Evolutionary conservation across 176 grass and related monocot genomes (phyloP).

Genomic region (Carex pumila): DNA sequence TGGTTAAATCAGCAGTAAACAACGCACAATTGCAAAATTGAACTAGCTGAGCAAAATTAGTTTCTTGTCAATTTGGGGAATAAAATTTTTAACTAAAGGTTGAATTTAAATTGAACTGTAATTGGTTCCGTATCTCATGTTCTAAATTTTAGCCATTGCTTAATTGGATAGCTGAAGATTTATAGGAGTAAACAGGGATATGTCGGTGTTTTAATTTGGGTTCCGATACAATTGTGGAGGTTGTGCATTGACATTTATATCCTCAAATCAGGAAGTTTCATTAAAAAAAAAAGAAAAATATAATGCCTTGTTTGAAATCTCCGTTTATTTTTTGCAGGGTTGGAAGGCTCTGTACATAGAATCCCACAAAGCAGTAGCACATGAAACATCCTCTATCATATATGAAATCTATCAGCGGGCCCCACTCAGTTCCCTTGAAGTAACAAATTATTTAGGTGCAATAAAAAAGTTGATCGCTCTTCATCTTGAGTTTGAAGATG

Average conservation of each 20-base stretch:
- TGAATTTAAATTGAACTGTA: background rate
- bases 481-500: constrained; percentile 10
- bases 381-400: background rate
- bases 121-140: background rate
- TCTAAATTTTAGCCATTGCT: background rate
- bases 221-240: background rate
- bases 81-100: background rate
- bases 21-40: background rate
- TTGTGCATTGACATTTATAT: background rate
- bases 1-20: background rate
- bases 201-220: background rate
- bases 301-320: background rate
- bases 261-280: background rate
- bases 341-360: constrained; percentile 4
- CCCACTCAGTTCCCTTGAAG: constrained; percentile 5
- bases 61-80: background rate
- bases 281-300: background rate
- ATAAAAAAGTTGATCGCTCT: background rate
- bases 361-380: background rate
- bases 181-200: background rate
- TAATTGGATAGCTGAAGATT: background rate
- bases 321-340: constrained; percentile 5
- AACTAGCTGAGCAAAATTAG: background rate
- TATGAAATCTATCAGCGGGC: background rate
- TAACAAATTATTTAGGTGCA: background rate